Conservation (phyloP, 441 rosid genomes). For the Macaranga tanarius region DNA sequence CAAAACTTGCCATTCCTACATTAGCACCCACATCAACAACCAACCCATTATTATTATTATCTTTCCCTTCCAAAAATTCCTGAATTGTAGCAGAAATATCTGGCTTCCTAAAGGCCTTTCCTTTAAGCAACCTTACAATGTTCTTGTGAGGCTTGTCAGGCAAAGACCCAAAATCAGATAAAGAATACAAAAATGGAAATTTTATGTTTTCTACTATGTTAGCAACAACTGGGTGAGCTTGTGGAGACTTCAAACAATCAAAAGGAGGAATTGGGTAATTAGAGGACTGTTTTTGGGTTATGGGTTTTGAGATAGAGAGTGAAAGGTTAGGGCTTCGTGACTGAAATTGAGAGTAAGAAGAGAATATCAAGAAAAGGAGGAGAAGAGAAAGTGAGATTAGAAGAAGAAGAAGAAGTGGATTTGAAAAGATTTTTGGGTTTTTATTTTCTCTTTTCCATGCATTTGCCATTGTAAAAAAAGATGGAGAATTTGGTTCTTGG, state of each 20-base stretch:
- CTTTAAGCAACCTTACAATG: conserved; percentile 83
- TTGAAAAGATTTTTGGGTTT: conserved; percentile 46
- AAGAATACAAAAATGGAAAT: conserved; percentile 73
- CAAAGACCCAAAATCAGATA: conserved; percentile 77
- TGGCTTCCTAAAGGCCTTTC: conserved; percentile 83
- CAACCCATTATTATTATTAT: conserved; percentile 45
- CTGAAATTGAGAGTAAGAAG: conserved; percentile 33
- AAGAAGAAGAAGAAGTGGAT: conserved; percentile 33
- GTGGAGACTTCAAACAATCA: conserved; percentile 72
- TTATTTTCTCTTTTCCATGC: conserved; percentile 72
- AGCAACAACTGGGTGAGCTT: conserved; percentile 85
- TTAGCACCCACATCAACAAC: conserved; percentile 93
- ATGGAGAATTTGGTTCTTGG: no score
- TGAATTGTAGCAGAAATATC: conserved; percentile 86
- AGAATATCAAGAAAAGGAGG: conserved; percentile 37
- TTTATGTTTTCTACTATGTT: conserved; percentile 82
- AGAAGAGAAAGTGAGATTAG: conserved; percentile 27
- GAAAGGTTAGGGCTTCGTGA: conserved; percentile 25
- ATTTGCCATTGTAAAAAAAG: conserved; percentile 51
- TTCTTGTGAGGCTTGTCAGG: conserved; percentile 96
- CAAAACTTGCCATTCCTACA: conserved; percentile 96
- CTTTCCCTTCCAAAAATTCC: conserved; percentile 51
- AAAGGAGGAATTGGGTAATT: conserved; percentile 49
- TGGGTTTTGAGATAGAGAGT: conserved; percentile 34
- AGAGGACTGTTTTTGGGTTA: conserved; percentile 26